Conservation (phyloP, 1,284 basidiomycete species). For the Retiboletus flavoniger region DNA sequence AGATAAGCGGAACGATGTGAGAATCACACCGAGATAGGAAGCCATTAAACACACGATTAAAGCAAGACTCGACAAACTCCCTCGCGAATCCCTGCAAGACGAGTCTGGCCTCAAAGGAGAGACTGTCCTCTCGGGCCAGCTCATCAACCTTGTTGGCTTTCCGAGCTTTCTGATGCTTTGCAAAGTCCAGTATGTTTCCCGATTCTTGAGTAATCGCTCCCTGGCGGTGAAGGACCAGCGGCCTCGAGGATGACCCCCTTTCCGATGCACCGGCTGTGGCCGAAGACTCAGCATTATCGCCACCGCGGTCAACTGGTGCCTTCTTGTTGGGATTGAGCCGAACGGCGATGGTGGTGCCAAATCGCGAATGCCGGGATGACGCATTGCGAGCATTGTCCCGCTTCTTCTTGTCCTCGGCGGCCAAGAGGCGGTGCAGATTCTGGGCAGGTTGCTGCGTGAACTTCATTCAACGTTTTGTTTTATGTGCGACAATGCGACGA, state of each 20-base stretch:
- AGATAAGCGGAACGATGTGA: conserved; percentile 7
- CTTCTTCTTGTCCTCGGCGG: conserved; percentile 64
- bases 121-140: conserved; percentile 67
- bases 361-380: conserved; percentile 86
- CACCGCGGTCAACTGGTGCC: conserved; percentile 25
- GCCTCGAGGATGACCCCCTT: conserved; percentile 39
- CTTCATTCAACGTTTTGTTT: conserved; percentile 9
- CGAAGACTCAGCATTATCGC: conserved; percentile 35
- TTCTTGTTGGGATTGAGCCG: conserved; percentile 60
- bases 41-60: conserved; percentile 70
- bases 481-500: conserved; percentile 8
- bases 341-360: conserved; percentile 89
- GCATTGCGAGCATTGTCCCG: conserved; percentile 57
- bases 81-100: conserved; percentile 67
- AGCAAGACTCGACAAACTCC: conserved; percentile 76
- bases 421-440: conserved; percentile 69
- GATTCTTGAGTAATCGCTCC: conserved; percentile 76
- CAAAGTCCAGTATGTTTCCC: conserved; percentile 74
- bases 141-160: conserved; percentile 72
- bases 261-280: conserved; percentile 27
- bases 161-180: conserved; percentile 65
- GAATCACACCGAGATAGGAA: conserved; percentile 10
- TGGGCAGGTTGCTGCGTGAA: conserved; percentile 59
- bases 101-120: conserved; percentile 69
- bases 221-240: conserved; percentile 79